Base-by-base conservation (phyloP, 768 basidiomycete species). In the Tubosaeta brunneosetosa region DNA sequence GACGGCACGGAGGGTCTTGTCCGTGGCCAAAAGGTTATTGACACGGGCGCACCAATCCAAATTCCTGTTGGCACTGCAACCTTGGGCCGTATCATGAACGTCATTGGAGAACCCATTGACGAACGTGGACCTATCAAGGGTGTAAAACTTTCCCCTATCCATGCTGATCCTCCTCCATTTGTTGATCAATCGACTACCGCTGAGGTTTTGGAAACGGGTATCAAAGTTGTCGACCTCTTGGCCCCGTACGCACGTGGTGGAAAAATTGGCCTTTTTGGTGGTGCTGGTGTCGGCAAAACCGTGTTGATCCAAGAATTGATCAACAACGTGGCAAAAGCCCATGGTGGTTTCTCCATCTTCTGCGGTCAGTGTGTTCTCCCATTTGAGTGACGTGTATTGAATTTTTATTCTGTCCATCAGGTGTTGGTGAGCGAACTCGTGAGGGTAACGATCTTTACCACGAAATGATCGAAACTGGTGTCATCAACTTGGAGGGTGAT, bases 321-420 rank as follows among this genome's bases (percentile, higher is more conserved):
- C 79, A 98, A 99, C 86, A 99, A 99, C 80, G 94, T 99, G 69
- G 97, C 97, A 68, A 99, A 99, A 80, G 97, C 97, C 49, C 97
- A 99, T 73, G 97, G 97, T 92, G 97, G 97, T 92, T 97, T 98
- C 90, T 99, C 97, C 44, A 97, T 97, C 72, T 97, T 97, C 85
- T 93, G 91, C 65, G 91, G 91, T 91, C 66, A 44, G 82, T 71
- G 26, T 40, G 22, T 17, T 7, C 17, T 22, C 8, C 1, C 19
- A 45, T 45, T 44, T 42, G 32, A 26, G 40, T 31, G 43, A 3
- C 1, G 1, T 51, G 43, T 42, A 44, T 52, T 46, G 47, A 58
- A 63, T 55, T 58, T 14, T 3, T 44, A 7, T 41, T 41, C 38
- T 25, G 14, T 40, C 31, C 12, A 6, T 55, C 64, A 88, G 94